These are phyloP conservation scores for Paramecium tetraurelia DNA, from an alignment of 73 alveolate genomes.

Conservation along the genomic window DNA sequence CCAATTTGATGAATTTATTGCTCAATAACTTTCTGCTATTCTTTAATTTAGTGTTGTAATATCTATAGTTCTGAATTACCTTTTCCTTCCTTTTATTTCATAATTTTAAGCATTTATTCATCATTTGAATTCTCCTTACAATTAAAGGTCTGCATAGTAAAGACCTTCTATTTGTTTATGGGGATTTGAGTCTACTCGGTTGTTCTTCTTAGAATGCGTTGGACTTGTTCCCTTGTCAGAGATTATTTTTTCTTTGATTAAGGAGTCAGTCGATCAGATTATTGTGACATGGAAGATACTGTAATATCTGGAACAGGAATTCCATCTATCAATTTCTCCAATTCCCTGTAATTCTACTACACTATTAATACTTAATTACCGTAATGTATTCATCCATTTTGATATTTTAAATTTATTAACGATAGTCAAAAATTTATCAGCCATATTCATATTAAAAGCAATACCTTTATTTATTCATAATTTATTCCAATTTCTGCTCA, in stretches of 20 bases:
- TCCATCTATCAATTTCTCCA: conserved; percentile 28
- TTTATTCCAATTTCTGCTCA: background rate
- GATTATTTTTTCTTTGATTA: conserved; percentile 12
- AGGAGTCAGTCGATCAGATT: conserved; percentile 23
- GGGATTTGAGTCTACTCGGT: background rate
- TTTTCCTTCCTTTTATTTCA: background rate
- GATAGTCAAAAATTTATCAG: background rate
- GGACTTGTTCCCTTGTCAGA: background rate
- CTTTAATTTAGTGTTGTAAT: background rate
- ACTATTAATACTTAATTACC: background rate
- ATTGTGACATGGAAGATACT: conserved; percentile 30
- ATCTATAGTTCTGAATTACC: background rate
- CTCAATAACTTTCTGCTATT: conserved; percentile 10
- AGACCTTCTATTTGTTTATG: background rate
- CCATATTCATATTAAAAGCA: background rate
- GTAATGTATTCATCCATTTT: conserved; percentile 26
- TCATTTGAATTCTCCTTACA: conserved; percentile 1
- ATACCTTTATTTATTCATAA: background rate
- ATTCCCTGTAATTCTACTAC: conserved; percentile 35
- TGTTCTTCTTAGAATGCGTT: background rate
- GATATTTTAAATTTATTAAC: background rate
- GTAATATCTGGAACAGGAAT: conserved; percentile 48
- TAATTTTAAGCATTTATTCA: background rate
- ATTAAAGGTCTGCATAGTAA: conserved; percentile 13
- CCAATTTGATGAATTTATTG: background rate